Evolutionary conservation across 768 basidiomycete species (phyloP), one percentile per base, ranked within the genome.

Genomic region (Agaricus subrufescens): DNA sequence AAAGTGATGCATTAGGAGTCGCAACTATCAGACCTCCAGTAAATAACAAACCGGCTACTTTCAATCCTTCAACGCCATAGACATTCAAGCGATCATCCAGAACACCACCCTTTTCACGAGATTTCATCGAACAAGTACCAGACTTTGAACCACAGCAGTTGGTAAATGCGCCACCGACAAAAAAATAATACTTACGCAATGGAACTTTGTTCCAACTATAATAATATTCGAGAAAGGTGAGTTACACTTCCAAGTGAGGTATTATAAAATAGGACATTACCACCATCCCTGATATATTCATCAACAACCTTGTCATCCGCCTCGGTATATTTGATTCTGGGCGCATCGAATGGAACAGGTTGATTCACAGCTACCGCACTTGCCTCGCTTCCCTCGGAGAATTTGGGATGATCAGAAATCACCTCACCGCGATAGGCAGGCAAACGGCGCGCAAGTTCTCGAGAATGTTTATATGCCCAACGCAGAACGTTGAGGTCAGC

Each of bases 51-150:
- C 45, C 45, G 44, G 81, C 84, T 25, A 89, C 77, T 63, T 87
- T 85, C 50, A 88, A 69, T 27, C 75, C 75, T 59, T 70, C 59
- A 0, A 81, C 73, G 0, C 84, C 84, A 58, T 87, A 86, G 10
- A 89, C 84, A 58, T 83, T 83, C 40, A 88, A 67, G n/a, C 70
- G 69, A 27, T 77, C 51, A 61, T 89, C 83, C 8, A 89, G 81
- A 3, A 87, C 86, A 12, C 85, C 86, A 4, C 76, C 79, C 40
- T 74, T 54, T 15, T 79, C 73, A 23, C 77, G 75, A 3, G 83
- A 75, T 63, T 86, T 85, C 85, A 87, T 87, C 0, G 83, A 78
- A 56, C 84, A 86, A 0, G 85, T 87, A 39, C 85, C 85, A 14
- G 84, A 71, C 83, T 85, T 49, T 7, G 29, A 11, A 34, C 7